Evolutionary conservation across 495 filamentous ascomycete genomes (phyloP), one percentile per base, ranked within the genome.

Genomic region (Coniosporium apollinis): DNA sequence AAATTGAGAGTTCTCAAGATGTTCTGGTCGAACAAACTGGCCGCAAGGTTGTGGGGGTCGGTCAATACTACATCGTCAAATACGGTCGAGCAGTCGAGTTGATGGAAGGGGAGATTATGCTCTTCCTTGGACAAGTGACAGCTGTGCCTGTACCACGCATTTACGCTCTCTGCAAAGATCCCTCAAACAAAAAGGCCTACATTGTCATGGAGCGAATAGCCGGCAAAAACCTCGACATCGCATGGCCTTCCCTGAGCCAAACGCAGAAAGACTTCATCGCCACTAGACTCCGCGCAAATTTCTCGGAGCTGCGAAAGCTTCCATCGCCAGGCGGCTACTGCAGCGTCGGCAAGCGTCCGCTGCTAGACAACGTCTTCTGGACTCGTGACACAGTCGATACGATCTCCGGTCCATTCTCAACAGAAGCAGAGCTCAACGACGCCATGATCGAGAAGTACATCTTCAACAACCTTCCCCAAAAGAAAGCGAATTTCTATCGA

Each of bases 191-290:
- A 25, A 42, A 46, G 36, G 50, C 37, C 22, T 61, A 57, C 37
- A 57, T 61, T 38, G 42, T 60, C 22, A 61, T 61, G 55, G 51
- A 61, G 37, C 44, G 49, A 36, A 51, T 58, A 25, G 19, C 32
- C 33, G 58, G 57, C 22, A 29, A 48, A 33, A 52, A 49, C n/a
- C 53, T 61, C 37, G 38, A 41, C 29, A 38, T 40, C 19, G 32
- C 40, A 26, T 62, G 57, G 57, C 40, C 43, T 16, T 38, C 36
- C 25, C 36, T 60, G 18, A 45, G 43, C 30, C 24, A 31, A 37
- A 20, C 37, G 30, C 44, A 52, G 29, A 62, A 59, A 49, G 37
- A 56, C 9, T 31, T 42, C 14, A 45, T 56, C 22, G 40, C 41
- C 16, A 43, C 25, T 20, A 50, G 39, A 28, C 46, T 62, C 32